Percentiles rank a stretch among this genome's conserved stretches.
Conservation (phyloP, 108 stramenopile species). For the Skeletonema grethae region DNA sequence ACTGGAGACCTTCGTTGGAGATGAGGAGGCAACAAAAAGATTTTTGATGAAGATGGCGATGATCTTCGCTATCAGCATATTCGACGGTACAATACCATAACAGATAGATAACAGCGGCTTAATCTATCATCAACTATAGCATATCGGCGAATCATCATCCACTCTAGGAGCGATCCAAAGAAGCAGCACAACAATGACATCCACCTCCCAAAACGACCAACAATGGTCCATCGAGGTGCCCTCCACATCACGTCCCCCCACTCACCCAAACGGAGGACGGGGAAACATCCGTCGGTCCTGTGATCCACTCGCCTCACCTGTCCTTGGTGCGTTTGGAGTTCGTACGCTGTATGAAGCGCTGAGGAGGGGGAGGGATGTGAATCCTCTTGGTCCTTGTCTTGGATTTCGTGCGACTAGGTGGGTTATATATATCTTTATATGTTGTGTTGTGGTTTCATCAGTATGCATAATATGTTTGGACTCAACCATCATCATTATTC, state of each 20-base stretch:
- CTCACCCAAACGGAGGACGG: slow-evolving; percentile 15
- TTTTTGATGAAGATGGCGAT: no score
- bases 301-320: slow-evolving; percentile 59
- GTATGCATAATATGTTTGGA: no score
- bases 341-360: slow-evolving; percentile 84
- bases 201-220: not conserved
- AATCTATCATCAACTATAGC: no score
- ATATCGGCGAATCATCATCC: no score
- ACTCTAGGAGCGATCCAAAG: no score
- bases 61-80: no score
- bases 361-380: slow-evolving; percentile 68
- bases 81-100: no score
- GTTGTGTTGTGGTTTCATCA: no score
- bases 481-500: not conserved
- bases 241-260: slow-evolving; percentile 22
- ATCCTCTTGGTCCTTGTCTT: slow-evolving; percentile 82
- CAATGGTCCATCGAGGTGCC: slow-evolving; percentile 51
- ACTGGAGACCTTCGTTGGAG: no score
- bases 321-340: slow-evolving; percentile 62
- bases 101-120: no score
- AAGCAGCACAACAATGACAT: not conserved
- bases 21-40: no score
- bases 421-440: no score
- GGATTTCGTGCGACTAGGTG: slow-evolving; percentile 73
- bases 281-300: slow-evolving; percentile 47